phyloP scores from a whole-genome alignment of 768 basidiomycete genomes.

The Nevesoporus exiguus region DNA sequence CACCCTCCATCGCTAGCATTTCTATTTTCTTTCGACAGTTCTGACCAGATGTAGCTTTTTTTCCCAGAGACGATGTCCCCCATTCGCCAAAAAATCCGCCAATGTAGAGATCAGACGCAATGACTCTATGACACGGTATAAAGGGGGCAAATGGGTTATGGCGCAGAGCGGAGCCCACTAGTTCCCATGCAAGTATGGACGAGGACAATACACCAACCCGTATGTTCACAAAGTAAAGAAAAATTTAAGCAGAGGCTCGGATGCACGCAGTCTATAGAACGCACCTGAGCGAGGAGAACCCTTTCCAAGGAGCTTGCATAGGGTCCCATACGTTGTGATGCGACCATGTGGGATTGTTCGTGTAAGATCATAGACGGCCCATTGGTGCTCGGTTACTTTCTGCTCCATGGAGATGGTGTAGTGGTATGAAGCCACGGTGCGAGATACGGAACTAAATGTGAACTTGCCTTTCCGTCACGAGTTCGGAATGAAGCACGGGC shows the following conservation, averaged over 20 bases:
- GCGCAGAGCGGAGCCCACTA: conserved; percentile 62
- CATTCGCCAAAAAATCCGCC: conserved; percentile 67
- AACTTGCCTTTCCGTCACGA: conserved; percentile 26
- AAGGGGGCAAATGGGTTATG: conserved; percentile 65
- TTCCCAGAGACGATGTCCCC: conserved; percentile 31
- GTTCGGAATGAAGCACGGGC: conserved; percentile 26
- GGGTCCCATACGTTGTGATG: conserved; percentile 55
- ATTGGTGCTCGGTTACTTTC: conserved; percentile 51
- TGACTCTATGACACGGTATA: conserved; percentile 69
- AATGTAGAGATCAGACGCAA: conserved; percentile 56
- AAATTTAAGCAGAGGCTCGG: not conserved
- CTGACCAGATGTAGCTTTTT: conserved; percentile 29
- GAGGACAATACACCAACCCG: not conserved
- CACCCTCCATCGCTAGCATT: conserved; percentile 51
- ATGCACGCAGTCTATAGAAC: conserved; percentile 7
- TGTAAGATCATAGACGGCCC: conserved; percentile 58
- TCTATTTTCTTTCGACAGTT: conserved; percentile 46
- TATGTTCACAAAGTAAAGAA: not conserved
- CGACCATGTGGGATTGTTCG: conserved; percentile 47
- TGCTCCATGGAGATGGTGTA: too few relatives aligned
- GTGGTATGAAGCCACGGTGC: not conserved
- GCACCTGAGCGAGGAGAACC: conserved; percentile 66
- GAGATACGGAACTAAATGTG: not conserved
- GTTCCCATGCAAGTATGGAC: not conserved
- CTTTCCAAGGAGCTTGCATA: conserved; percentile 44